Evolutionary conservation across 805 yeast genomes (phyloP), one percentile per base, ranked within the genome.

Genomic region (Metschnikowia proteae): DNA sequence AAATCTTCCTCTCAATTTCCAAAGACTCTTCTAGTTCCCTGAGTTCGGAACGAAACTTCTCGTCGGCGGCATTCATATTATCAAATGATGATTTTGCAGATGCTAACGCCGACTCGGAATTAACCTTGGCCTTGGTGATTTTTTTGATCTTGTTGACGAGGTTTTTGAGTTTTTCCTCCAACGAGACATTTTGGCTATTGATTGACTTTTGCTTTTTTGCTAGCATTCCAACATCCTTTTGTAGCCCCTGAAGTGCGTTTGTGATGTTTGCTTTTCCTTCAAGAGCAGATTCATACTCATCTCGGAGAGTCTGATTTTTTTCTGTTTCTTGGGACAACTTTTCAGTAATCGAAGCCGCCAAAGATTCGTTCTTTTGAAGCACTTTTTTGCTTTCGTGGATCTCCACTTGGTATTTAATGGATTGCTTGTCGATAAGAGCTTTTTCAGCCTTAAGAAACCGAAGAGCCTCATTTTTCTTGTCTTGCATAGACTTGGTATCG

Each of bases 111-210:
- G 71, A 71, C 9, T 69, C 70, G 43, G 84, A 79, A 3, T 74
- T 59, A 13, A 73, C 73, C 37, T 82, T 70, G 0, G 77, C 64
- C 57, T 85, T 86, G 45, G 73, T 75, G 1, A 81, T 70, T 57
- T 86, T 87, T 55, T 76, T 79, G 38, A 73, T 73, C 58, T 85
- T 86, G 31, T 70, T 73, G 30, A 68, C 75, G 38, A 82, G 64
- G 62, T 86, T 88, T 65, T 86, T 89, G 46, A 77, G 68, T 64
- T 82, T 85, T 65, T 92, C 97, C 55, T 88, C 91, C 46, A 80
- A 66, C 3, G 91, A 77, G 9, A 88, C 88, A 46, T 75, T 80
- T 13, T 78, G 79, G 45, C 82, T 78, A 50, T 65, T 65, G 10
- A 64, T 40, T 6, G 63, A 57, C 46, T 67, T 71, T 37, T 66